Evolutionary conservation across 2,329 filamentous ascomycete genomes (phyloP).

Genomic region (Dactylella cylindrospora): DNA sequence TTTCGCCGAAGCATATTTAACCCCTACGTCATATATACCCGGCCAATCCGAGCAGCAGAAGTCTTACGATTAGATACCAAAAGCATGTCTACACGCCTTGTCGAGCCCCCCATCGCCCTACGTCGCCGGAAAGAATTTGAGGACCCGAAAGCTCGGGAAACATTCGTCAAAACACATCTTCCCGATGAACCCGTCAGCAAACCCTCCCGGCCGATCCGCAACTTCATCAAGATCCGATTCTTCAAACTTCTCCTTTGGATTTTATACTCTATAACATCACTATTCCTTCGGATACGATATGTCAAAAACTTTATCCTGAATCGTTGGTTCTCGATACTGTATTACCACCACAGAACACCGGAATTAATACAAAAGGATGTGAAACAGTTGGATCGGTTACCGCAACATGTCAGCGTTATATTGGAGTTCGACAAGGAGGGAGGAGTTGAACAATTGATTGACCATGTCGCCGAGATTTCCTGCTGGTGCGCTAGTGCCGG

Average conservation of each 20-base stretch:
- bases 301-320: constrained; percentile 77
- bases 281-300: constrained; percentile 81
- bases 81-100: constrained; percentile 34
- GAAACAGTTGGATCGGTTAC: constrained; percentile 69
- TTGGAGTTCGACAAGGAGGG: constrained; percentile 71
- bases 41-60: constrained; percentile 7
- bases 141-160: constrained; percentile 28
- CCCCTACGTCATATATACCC: constrained; percentile 41
- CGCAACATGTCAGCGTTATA: constrained; percentile 84
- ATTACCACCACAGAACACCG: constrained; percentile 94
- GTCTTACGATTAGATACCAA: no score
- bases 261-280: constrained; percentile 78
- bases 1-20: no score
- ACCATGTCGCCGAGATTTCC: constrained; percentile 86
- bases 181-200: constrained; percentile 8
- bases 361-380: constrained; percentile 90
- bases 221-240: constrained; percentile 64
- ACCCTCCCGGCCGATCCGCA: constrained; percentile 57
- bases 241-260: constrained; percentile 68
- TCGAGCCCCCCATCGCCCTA: constrained; percentile 14
- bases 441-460: constrained; percentile 78
- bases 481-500: constrained; percentile 91
- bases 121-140: constrained; percentile 37
- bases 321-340: constrained; percentile 75
- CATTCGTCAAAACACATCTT: constrained; percentile 34